Conservation (phyloP, 768 basidiomycete species). For the Clitopilus passeckerianus region DNA sequence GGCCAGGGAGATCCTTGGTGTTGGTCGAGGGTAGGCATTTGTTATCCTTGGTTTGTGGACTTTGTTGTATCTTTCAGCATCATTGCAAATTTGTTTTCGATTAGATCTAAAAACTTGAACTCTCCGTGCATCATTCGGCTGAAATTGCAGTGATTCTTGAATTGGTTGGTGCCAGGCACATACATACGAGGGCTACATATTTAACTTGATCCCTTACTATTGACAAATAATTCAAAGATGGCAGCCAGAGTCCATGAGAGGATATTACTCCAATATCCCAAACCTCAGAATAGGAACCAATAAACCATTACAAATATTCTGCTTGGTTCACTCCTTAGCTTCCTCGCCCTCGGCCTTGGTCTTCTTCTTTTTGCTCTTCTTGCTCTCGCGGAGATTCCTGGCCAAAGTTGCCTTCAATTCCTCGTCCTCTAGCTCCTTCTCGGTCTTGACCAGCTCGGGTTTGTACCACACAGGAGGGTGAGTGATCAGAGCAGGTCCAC, state of each 20-base stretch:
- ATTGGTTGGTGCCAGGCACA: background rate
- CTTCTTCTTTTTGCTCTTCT: constrained; percentile 90
- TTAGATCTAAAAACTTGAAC: background rate
- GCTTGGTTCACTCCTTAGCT: constrained; percentile 25
- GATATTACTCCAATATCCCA: background rate
- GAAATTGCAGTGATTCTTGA: background rate
- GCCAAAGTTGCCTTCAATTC: constrained; percentile 76
- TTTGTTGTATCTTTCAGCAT: background rate
- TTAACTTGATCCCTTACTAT: background rate
- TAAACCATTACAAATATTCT: background rate
- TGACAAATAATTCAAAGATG: background rate
- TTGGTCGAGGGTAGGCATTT: constrained; percentile 3
- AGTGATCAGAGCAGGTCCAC: constrained; percentile 83
- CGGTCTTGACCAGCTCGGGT: constrained; percentile 83
- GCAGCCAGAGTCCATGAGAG: background rate
- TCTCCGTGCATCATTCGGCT: too few species aligned
- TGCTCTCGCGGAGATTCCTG: constrained; percentile 79
- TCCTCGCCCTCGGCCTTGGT: constrained; percentile 47
- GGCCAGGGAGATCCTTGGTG: constrained; percentile 54
- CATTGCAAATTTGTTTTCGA: background rate
- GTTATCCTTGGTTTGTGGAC: background rate
- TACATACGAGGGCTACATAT: background rate
- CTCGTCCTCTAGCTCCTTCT: constrained; percentile 85
- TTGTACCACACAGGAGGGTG: constrained; percentile 92
- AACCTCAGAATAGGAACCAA: background rate